These are phyloP conservation scores for Aspergillus hancockii DNA, from an alignment of 495 filamentous ascomycete species.

Conservation along the genomic window DNA sequence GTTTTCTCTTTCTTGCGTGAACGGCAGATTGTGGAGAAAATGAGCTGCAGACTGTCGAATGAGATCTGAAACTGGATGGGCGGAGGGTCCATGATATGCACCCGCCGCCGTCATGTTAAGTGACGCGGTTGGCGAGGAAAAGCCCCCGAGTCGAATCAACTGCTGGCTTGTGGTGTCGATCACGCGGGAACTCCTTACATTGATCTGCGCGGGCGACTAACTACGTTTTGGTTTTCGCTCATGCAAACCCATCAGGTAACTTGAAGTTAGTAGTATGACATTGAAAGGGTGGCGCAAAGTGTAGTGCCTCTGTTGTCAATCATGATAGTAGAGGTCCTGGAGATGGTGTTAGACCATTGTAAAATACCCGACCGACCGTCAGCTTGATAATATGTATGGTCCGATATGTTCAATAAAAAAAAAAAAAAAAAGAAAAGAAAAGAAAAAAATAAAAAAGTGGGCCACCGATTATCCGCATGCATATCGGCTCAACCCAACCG, in stretches of 20 bases:
- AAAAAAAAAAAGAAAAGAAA: not conserved
- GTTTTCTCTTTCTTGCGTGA: not conserved
- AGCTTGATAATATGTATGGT: not conserved
- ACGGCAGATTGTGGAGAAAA: conserved; percentile 10
- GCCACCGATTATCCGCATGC: conserved; percentile 2
- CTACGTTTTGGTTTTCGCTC: not conserved
- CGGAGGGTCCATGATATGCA: conserved; percentile 10
- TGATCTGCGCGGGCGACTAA: conserved; percentile 24
- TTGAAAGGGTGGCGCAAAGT: not conserved
- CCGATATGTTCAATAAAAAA: not conserved
- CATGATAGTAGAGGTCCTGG: not conserved
- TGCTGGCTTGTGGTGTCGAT: conserved; percentile 33
- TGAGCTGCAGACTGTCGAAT: conserved; percentile 8
- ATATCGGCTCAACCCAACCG: conserved; percentile 1
- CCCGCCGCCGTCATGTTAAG: conserved; percentile 8
- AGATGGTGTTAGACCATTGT: conserved; percentile 7
- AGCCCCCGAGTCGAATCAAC: conserved; percentile 12
- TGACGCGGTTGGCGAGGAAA: conserved; percentile 20
- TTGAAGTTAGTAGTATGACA: not conserved
- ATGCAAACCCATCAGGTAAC: conserved; percentile 5
- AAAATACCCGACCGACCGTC: conserved; percentile 1
- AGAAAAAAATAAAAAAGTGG: not conserved
- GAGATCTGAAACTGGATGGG: conserved; percentile 6
- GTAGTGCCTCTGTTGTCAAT: not conserved
- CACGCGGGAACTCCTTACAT: conserved; percentile 40